Evolutionary conservation across 2,329 filamentous ascomycete genomes (phyloP).

Genomic region (Rhinocladiella mackenziei): DNA sequence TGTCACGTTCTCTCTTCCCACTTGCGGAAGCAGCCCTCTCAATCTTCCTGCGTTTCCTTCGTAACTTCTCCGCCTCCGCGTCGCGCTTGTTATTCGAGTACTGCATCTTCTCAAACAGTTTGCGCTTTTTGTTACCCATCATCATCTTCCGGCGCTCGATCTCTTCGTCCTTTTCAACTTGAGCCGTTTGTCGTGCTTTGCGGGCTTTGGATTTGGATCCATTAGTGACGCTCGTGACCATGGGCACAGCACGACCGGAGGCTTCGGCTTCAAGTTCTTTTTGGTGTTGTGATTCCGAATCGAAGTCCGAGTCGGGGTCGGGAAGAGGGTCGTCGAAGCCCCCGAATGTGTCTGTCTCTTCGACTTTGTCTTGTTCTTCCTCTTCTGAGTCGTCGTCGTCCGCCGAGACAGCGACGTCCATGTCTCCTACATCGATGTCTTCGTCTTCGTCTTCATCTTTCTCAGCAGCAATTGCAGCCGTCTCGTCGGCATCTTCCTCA

Average conservation of each 20-base stretch:
- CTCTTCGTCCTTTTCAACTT: constrained; percentile 71
- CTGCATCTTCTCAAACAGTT: constrained; percentile 95
- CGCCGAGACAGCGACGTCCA: constrained; percentile 39
- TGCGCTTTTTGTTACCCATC: constrained; percentile 96
- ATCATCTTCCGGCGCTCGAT: constrained; percentile 93
- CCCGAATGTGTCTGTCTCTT: constrained; percentile 45
- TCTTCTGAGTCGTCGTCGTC: constrained; percentile 39
- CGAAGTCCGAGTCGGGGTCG: constrained; percentile 51
- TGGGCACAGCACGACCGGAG: constrained; percentile 56
- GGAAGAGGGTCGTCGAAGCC: constrained; percentile 54
- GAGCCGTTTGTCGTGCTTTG: constrained; percentile 63
- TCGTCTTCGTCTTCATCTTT: constrained; percentile 42
- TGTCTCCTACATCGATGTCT: constrained; percentile 33
- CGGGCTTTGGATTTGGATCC: constrained; percentile 63
- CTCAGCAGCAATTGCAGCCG: constrained; percentile 39
- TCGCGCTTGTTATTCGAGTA: constrained; percentile 94
- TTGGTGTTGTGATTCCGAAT: constrained; percentile 68
- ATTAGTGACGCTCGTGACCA: constrained; percentile 51
- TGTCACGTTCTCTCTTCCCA: too few relatives aligned
- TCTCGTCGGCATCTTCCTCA: constrained; percentile 41
- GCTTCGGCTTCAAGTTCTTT: constrained; percentile 90
- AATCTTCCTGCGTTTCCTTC: constrained; percentile 83
- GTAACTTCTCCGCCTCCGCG: constrained; percentile 78
- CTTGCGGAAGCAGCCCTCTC: constrained; percentile 46
- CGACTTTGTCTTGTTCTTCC: constrained; percentile 51